Conservation (phyloP, 208 protist species). For the Leishmania aethiopica region DNA sequence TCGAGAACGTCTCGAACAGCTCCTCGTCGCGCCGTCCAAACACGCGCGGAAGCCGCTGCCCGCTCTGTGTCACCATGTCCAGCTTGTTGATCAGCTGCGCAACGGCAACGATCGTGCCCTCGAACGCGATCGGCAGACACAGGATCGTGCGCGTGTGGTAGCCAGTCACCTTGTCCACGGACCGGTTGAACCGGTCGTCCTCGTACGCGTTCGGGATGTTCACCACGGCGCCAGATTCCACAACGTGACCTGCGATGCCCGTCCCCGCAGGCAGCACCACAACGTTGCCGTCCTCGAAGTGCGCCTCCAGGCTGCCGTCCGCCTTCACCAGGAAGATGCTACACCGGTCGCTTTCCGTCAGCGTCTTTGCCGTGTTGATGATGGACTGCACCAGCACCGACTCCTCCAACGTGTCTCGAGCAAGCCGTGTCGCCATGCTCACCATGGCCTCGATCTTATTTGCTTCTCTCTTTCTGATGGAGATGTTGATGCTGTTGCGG, state of each 20-base stretch:
- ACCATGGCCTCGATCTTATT: conserved; percentile 83
- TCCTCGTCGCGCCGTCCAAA: conserved; percentile 71
- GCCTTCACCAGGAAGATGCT: conserved; percentile 72
- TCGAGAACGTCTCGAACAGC: conserved; percentile 70
- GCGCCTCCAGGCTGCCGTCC: conserved; percentile 56
- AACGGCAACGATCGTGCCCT: conserved; percentile 72
- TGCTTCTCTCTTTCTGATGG: conserved; percentile 31
- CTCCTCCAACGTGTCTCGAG: conserved; percentile 82
- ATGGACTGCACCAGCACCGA: conserved; percentile 70
- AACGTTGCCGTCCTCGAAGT: conserved; percentile 76
- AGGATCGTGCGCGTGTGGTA: conserved; percentile 76
- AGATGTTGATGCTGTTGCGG: conserved; percentile 27
- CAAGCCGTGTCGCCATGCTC: conserved; percentile 77
- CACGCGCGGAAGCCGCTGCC: conserved; percentile 43
- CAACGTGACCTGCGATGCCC: conserved; percentile 78
- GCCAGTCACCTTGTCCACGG: conserved; percentile 70
- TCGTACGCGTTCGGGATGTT: conserved; percentile 78
- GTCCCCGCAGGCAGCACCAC: conserved; percentile 50
- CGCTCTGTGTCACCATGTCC: conserved; percentile 61
- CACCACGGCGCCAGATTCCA: conserved; percentile 50
- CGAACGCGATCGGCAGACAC: conserved; percentile 71
- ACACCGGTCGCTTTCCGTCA: conserved; percentile 76
- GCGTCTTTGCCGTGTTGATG: conserved; percentile 75
- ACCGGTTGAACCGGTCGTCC: conserved; percentile 70
- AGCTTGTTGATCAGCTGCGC: conserved; percentile 83